Base-by-base conservation (phyloP, 352 stramenopile species). In the Globisporangium mamillatum region DNA sequence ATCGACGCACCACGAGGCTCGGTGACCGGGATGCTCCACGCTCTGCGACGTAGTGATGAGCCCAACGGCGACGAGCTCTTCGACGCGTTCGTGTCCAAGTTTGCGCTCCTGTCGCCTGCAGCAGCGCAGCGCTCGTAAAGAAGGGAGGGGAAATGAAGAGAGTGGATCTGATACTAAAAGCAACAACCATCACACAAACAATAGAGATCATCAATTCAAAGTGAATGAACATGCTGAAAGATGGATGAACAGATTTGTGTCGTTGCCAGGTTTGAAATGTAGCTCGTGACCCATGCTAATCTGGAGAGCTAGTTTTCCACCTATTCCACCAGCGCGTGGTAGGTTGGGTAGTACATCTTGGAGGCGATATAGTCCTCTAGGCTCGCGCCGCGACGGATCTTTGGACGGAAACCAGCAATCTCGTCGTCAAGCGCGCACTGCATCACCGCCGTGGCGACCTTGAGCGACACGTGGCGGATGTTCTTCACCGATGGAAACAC, bases 331-430 rank as follows among this genome's bases (percentile, higher is more conserved):
- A 98, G 74, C 63, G 94, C 83, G 61, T 98, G 91, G 79, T 98
- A 98, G 56, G 90, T 82, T 16, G 95, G 95, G 75, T 95, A 93
- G 78, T 98, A 98, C 94, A 98, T 98, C 80, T 98, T 98, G 55
- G 81, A 94, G 3, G 82, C 80, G 18, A 98, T 90, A 73, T 92
- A 98, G 38, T 82, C 79, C 68, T 97, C 85, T 10, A 98, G 78
- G 66, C 93, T 91, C 8, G 78, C 77, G 50, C 84, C 75, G 50
- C 79, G 82, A 32, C 82, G 82, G 65, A 93, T 90, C 67, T 86
- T 85, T 25, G 78, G 84, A 10, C 86, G 75, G 71, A 90, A 93
- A 9, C 82, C 90, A 20, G 90, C 90, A 14, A 98, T 80, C 56
- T 95, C 91, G 62, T 97, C 91, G 50, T 94, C 82, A 3, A 97